A percentile compares a stretch with the other conserved stretches of the same genome.
Evolutionary conservation across 176 grass and related monocot species (phyloP).

Genomic region (Elaeis guineensis): DNA sequence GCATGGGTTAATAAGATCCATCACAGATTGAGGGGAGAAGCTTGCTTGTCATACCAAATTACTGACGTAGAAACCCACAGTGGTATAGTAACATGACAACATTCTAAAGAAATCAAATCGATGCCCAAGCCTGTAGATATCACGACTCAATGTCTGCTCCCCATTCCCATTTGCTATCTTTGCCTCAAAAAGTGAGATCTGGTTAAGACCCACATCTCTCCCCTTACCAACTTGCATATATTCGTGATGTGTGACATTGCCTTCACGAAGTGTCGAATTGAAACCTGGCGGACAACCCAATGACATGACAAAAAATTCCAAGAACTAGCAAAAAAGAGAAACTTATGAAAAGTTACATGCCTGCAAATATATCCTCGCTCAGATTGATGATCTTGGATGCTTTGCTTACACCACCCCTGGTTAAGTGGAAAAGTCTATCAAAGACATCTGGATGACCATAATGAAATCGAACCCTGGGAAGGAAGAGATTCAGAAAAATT

Average conservation of each 20-base stretch:
- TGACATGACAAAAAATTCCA: conserved; percentile 1
- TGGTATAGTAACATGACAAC: conserved; percentile 92
- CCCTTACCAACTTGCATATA: conserved; percentile 99
- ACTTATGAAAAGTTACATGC: conserved; percentile 18
- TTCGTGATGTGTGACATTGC: conserved; percentile 94
- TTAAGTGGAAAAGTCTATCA: conserved; percentile 90
- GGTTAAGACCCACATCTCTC: conserved; percentile 91
- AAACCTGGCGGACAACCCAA: conserved; percentile 45
- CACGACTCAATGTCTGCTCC: conserved; percentile 81
- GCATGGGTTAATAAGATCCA: not conserved
- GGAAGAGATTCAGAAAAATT: too few relatives aligned
- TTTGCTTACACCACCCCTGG: conserved; percentile 92
- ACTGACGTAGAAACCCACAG: conserved; percentile 92
- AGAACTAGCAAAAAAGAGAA: not conserved
- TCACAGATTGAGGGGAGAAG: not conserved
- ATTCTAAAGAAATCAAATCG: conserved; percentile 99
- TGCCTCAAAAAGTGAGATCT: conserved; percentile 91
- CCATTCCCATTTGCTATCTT: conserved; percentile 93
- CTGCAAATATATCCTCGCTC: conserved; percentile 98
- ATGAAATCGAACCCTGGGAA: conserved; percentile 72
- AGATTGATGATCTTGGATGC: conserved; percentile 94
- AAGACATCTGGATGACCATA: conserved; percentile 98
- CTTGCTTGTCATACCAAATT: conserved; percentile 46
- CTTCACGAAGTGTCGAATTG: conserved; percentile 89
- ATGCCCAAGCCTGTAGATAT: conserved; percentile 75